Percentiles rank a stretch among this genome's conserved stretches.
phyloP scores from a whole-genome alignment of 148 eudicot genomes.

The Nepenthes mirabilis region DNA sequence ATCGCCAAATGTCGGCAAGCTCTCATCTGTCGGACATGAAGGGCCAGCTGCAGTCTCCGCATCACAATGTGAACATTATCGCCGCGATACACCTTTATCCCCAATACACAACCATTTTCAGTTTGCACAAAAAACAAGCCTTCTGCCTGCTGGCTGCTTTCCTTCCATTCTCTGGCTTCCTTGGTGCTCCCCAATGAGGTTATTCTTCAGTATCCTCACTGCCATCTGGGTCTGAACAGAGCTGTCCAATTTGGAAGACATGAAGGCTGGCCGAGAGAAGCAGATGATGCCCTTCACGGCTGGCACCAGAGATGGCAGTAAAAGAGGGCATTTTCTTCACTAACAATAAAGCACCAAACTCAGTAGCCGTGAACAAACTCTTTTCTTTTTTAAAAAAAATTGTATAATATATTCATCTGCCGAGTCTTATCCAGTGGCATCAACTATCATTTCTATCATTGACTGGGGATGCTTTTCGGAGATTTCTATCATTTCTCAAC shows the following conservation, averaged over 20 bases:
- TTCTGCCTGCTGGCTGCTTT: constrained; percentile 13
- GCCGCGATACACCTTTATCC: constrained; percentile 21
- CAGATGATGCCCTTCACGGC: constrained; percentile 4
- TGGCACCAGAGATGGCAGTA: constrained; percentile 13
- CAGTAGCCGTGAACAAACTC: constrained; percentile 5
- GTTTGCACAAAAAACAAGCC: constrained; percentile 35
- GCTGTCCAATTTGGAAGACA: constrained; percentile 20
- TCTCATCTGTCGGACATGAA: constrained; percentile 22
- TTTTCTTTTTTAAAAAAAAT: too few species aligned
- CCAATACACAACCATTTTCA: constrained; percentile 27
- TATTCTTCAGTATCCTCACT: constrained; percentile 14
- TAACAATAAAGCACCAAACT: constrained; percentile 14
- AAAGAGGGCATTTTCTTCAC: constrained; percentile 12
- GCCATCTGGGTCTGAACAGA: constrained; percentile 24
- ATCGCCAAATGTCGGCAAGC: constrained; percentile 24
- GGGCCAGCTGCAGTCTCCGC: constrained; percentile 22
- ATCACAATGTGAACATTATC: constrained; percentile 29
- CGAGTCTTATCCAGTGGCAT: too few species aligned
- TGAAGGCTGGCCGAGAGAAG: constrained; percentile 16
- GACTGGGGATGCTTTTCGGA: too few species aligned
- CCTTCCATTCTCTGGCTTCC: constrained; percentile 19
- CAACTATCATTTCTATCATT: too few species aligned
- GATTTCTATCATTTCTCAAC: too few species aligned
- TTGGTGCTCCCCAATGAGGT: constrained; percentile 10
- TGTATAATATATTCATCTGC: too few species aligned